phyloP scores from a whole-genome alignment of 306 rosid species.

The Rubus idaeus region DNA sequence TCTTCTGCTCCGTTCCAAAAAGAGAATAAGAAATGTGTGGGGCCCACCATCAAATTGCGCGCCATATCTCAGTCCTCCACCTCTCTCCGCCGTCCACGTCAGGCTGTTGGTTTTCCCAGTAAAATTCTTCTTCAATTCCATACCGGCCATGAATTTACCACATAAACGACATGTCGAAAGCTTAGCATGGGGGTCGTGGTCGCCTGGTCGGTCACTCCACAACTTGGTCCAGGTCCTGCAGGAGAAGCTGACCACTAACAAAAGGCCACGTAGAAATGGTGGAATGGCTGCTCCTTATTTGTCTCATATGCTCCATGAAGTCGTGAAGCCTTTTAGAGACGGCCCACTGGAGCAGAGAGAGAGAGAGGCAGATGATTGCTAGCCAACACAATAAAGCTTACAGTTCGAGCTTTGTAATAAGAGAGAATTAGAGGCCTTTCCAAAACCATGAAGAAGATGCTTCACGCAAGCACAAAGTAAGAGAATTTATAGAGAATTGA shows the following conservation, averaged over 20 bases:
- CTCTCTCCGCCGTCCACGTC: conserved; percentile 40
- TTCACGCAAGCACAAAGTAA: conserved; percentile 35
- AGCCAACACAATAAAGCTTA: conserved; percentile 26
- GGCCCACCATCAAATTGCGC: conserved; percentile 3
- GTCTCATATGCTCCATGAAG: conserved; percentile 3
- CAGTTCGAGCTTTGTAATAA: conserved; percentile 32
- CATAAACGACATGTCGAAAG: conserved; percentile 11
- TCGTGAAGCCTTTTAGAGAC: conserved; percentile 12
- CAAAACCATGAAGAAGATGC: conserved; percentile 29
- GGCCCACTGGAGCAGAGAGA: conserved; percentile 10
- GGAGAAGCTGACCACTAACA: conserved; percentile 21
- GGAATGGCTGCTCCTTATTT: conserved; percentile 2
- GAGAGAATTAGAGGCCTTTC: conserved; percentile 22
- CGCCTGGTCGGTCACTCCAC: conserved; percentile 1
- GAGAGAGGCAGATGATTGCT: background rate
- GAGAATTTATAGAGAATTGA: background rate
- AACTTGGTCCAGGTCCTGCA: conserved; percentile 13
- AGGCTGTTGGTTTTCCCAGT: background rate
- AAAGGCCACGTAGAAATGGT: conserved; percentile 34
- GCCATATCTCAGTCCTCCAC: background rate
- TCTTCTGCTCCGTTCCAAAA: conserved; percentile 13
- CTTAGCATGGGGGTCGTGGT: background rate
- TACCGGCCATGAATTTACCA: background rate
- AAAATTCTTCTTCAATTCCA: too few species aligned
- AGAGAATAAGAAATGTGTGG: background rate